Conservation (phyloP, 805 yeast species). For the Yueomyces sinensis region DNA sequence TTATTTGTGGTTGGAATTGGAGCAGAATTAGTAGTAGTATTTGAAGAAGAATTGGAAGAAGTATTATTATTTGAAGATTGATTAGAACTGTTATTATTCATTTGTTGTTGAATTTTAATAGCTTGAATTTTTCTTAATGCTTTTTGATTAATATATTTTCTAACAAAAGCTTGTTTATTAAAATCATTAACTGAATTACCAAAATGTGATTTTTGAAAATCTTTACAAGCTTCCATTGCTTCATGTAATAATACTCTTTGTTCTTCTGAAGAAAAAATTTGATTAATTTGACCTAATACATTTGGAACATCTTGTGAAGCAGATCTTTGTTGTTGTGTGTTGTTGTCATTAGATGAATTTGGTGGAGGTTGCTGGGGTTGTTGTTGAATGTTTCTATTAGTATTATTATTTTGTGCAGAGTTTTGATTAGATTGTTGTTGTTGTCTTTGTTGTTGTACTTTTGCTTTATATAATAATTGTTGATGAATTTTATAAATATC, state of each 20-base stretch:
- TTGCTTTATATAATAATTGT: slow-evolving; percentile 37
- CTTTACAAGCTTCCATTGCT: slow-evolving; percentile 25
- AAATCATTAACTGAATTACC: slow-evolving; percentile 18
- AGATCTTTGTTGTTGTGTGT: slow-evolving; percentile 21
- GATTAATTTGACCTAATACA: slow-evolving; percentile 22
- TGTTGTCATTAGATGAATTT: no score
- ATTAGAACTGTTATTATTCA: background rate
- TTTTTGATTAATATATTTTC: slow-evolving; percentile 25
- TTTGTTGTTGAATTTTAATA: slow-evolving; percentile 16
- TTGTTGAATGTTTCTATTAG: slow-evolving; percentile 15
- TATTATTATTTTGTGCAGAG: slow-evolving; percentile 7
- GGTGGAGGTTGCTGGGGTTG: slow-evolving; percentile 21
- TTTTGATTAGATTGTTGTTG: slow-evolving; percentile 25
- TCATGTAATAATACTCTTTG: slow-evolving; percentile 24
- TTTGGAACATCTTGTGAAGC: slow-evolving; percentile 21
- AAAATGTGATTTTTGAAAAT: slow-evolving; percentile 22
- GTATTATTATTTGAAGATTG: background rate
- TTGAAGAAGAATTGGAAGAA: slow-evolving; percentile 1
- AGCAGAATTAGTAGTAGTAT: background rate
- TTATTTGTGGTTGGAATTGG: background rate
- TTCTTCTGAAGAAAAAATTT: slow-evolving; percentile 24
- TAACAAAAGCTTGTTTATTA: slow-evolving; percentile 21
- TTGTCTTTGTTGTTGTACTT: slow-evolving; percentile 25
- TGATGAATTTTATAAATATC: slow-evolving; percentile 49
- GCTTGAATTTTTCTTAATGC: slow-evolving; percentile 23